These are phyloP conservation scores for Debaryomyces subglobosus DNA, from an alignment of 1,139 yeast genomes.

Conservation along the genomic window DNA sequence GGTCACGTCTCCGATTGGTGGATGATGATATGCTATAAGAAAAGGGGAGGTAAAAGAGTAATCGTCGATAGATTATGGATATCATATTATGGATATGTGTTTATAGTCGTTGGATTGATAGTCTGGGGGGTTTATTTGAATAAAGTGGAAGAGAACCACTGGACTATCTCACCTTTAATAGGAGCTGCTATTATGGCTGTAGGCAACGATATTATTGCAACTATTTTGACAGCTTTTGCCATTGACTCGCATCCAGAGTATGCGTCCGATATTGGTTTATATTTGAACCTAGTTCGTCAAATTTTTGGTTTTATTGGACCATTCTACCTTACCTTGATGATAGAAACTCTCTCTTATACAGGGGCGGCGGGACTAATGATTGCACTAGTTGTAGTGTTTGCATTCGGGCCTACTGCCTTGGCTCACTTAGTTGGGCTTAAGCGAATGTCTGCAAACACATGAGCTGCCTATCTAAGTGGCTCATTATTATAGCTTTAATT, in stretches of 20 bases:
- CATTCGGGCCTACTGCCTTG: background rate
- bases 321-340: slow-evolving; percentile 23
- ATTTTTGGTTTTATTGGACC: slow-evolving; percentile 24
- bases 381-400: slow-evolving; percentile 16
- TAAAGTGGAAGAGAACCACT: slow-evolving; percentile 10
- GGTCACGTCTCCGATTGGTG: slow-evolving; percentile 22
- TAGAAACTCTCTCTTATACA: slow-evolving; percentile 13
- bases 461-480: too few relatives aligned
- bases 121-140: slow-evolving; percentile 21
- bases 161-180: slow-evolving; percentile 21
- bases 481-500: too few relatives aligned
- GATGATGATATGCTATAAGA: slow-evolving; percentile 14
- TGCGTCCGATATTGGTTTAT: slow-evolving; percentile 20
- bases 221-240: slow-evolving; percentile 21
- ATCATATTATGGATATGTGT: slow-evolving; percentile 17
- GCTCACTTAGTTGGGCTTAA: too few relatives aligned
- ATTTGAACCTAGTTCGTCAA: slow-evolving; percentile 21
- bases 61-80: slow-evolving; percentile 18
- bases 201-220: slow-evolving; percentile 22
- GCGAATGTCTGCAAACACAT: too few relatives aligned
- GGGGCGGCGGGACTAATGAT: slow-evolving; percentile 20
- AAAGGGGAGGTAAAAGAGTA: background rate
- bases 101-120: slow-evolving; percentile 19
- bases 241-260: slow-evolving; percentile 18
- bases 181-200: slow-evolving; percentile 20